Percentiles rank a stretch among this genome's conserved stretches.
Evolutionary conservation across 2,329 filamentous ascomycete genomes (phyloP).

Genomic region (Aspergillus hiratsukae): DNA sequence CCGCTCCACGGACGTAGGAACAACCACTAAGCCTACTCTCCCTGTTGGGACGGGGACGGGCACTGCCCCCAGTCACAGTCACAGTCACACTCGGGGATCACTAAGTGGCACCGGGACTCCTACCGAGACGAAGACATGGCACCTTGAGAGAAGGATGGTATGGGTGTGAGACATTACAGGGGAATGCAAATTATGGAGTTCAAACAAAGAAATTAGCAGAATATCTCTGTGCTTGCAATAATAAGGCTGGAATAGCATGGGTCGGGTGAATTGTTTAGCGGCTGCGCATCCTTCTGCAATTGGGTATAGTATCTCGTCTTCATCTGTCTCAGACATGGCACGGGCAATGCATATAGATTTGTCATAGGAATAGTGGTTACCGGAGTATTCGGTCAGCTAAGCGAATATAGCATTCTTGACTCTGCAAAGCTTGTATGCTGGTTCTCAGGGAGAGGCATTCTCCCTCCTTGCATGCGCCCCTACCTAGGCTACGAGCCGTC

Average conservation of each 20-base stretch:
- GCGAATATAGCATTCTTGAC: neutral
- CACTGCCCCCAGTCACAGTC: neutral
- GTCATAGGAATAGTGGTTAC: neutral
- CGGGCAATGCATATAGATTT: neutral
- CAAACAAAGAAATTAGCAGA: neutral
- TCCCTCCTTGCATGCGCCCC: no score
- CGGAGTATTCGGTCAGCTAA: neutral
- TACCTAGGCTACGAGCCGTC: no score
- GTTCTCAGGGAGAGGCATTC: no score
- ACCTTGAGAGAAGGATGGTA: neutral
- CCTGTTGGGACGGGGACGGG: neutral
- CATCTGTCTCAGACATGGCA: neutral
- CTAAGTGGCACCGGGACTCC: slow-evolving; percentile 7
- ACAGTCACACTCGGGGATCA: neutral
- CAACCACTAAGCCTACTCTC: neutral
- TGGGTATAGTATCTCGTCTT: neutral
- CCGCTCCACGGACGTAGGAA: no score
- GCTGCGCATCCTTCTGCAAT: neutral
- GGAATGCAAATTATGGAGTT: neutral
- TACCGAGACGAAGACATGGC: slow-evolving; percentile 1
- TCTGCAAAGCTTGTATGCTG: no score
- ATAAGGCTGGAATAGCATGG: no score
- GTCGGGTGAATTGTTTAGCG: no score
- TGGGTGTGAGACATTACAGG: neutral
- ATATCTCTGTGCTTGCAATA: neutral